phyloP scores from a whole-genome alignment of 345 rosid genomes.

The Viola odorata region DNA sequence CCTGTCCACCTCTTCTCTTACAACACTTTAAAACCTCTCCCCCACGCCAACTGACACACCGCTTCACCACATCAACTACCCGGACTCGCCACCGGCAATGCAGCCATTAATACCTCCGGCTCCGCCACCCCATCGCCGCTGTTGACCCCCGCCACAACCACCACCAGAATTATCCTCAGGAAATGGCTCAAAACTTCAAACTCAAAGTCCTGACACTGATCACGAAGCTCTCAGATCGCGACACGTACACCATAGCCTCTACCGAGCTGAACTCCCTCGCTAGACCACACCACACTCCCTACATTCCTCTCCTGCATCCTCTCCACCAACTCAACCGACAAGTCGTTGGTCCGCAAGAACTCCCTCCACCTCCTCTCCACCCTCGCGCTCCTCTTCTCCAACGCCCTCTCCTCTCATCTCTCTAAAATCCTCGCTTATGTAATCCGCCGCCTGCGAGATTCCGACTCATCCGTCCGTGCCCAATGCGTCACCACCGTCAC shows the following conservation, averaged over 20 bases:
- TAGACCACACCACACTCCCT: constrained; percentile 52
- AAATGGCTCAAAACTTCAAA: constrained; percentile 52
- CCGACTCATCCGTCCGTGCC: constrained; percentile 68
- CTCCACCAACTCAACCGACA: constrained; percentile 66
- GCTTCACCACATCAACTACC: not conserved
- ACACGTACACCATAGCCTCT: constrained; percentile 65
- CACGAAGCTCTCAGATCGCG: constrained; percentile 79
- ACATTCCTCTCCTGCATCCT: constrained; percentile 63
- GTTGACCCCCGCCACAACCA: constrained; percentile 5
- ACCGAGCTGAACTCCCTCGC: constrained; percentile 58
- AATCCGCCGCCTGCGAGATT: constrained; percentile 70
- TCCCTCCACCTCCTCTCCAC: constrained; percentile 64
- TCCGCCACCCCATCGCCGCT: constrained; percentile 26
- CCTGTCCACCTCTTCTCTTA: constrained; percentile 2
- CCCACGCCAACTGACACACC: not conserved
- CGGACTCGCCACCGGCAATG: constrained; percentile 18
- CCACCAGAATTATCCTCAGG: not conserved
- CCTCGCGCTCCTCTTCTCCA: constrained; percentile 43
- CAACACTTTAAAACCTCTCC: constrained; percentile 2
- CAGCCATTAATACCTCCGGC: constrained; percentile 21
- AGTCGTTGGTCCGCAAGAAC: constrained; percentile 64
- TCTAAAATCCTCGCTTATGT: constrained; percentile 61
- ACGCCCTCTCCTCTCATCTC: constrained; percentile 54
- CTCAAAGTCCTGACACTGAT: constrained; percentile 47
- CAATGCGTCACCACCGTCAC: constrained; percentile 60